phyloP scores from a whole-genome alignment of 352 stramenopile species.

The Phytophthora macrochlamydospora region DNA sequence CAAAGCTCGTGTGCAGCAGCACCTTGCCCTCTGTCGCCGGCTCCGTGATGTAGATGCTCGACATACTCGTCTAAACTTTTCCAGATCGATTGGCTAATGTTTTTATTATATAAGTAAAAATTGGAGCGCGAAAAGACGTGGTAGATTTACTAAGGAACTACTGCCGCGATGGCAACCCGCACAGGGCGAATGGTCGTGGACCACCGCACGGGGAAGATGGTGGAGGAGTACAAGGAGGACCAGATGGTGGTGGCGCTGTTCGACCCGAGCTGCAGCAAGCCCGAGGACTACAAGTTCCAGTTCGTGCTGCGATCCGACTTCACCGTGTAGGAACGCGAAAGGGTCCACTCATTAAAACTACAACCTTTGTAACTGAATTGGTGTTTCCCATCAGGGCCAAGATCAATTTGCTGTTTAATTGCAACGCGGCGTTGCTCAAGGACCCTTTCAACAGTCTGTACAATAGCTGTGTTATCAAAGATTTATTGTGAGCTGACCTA shows the following conservation, averaged over 20 bases:
- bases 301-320: constrained; percentile 62
- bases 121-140: neutral
- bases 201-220: constrained; percentile 57
- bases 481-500: neutral
- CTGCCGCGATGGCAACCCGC: constrained; percentile 49
- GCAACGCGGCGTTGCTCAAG: constrained; percentile 65
- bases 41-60: constrained; percentile 97
- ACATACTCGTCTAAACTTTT: constrained; percentile 71
- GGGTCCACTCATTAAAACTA: no score
- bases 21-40: constrained; percentile 96
- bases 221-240: constrained; percentile 73
- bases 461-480: neutral
- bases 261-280: constrained; percentile 42
- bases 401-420: constrained; percentile 69
- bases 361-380: neutral
- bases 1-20: constrained; percentile 96
- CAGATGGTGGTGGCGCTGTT: constrained; percentile 67
- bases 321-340: constrained; percentile 41
- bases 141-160: neutral
- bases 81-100: neutral
- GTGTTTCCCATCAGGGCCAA: constrained; percentile 29
- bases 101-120: neutral
- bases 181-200: constrained; percentile 67
- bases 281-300: constrained; percentile 48
- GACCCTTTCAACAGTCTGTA: constrained; percentile 68